phyloP scores from a whole-genome alignment of 2,329 filamentous ascomycete genomes.

The Daldinia sp. region DNA sequence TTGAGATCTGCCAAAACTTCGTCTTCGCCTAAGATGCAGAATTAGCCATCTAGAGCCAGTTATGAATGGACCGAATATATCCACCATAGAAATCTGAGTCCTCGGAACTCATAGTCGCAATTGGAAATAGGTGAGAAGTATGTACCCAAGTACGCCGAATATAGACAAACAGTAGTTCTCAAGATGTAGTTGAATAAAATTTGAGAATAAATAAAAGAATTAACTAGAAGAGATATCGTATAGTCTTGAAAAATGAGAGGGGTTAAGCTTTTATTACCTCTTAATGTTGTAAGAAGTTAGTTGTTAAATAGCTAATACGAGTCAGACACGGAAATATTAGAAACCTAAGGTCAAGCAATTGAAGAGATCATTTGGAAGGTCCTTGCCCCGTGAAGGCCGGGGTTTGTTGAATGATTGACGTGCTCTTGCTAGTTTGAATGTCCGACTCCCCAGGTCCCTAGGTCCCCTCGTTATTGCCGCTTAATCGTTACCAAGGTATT shows the following conservation, averaged over 20 bases:
- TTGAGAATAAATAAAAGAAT: slow-evolving; percentile 2
- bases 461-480: not conserved
- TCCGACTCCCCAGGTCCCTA: no score
- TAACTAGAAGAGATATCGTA: not conserved
- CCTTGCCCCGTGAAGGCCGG: slow-evolving; percentile 5
- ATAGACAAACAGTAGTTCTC: not conserved
- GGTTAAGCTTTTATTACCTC: not conserved
- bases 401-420: not conserved
- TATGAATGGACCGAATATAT: not conserved
- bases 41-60: slow-evolving; percentile 18
- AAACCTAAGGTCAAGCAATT: slow-evolving; percentile 4
- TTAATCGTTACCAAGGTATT: not conserved
- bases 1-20: slow-evolving; percentile 58
- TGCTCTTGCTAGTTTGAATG: slow-evolving; percentile 2
- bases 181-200: not conserved
- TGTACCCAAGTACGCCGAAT: not conserved
- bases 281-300: not conserved
- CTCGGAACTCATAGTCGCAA: slow-evolving; percentile 51
- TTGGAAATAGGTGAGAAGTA: slow-evolving; percentile 2
- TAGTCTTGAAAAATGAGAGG: not conserved
- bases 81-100: slow-evolving; percentile 67
- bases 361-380: not conserved
- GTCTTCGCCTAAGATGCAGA: slow-evolving; percentile 59
- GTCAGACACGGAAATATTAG: slow-evolving; percentile 4
- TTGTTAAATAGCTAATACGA: not conserved